Evolutionary conservation across 176 grass and related monocot species (phyloP).

Genomic region (Oryza glaberrima): DNA sequence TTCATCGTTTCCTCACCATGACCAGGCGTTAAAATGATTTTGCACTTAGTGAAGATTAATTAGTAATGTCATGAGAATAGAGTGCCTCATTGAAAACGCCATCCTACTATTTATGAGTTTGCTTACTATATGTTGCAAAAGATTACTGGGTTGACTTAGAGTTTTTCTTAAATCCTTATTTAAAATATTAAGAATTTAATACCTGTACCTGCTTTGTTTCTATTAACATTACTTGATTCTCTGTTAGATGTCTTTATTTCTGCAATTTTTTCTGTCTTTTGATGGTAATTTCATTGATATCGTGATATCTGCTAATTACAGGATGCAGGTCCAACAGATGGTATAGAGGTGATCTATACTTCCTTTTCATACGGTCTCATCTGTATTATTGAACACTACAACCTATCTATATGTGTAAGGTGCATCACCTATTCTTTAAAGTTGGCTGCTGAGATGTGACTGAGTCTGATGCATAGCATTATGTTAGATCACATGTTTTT

Average conservation of each 20-base stretch:
- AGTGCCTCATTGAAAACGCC: background rate
- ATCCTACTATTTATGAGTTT: slow-evolving; percentile 16
- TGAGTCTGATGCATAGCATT: background rate
- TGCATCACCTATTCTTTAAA: slow-evolving; percentile 1
- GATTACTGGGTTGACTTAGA: slow-evolving; percentile 1
- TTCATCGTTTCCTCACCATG: background rate
- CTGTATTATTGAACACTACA: slow-evolving; percentile 2
- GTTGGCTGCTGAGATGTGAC: background rate
- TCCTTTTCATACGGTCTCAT: background rate
- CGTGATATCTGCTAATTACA: slow-evolving; percentile 24
- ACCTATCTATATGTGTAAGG: slow-evolving; percentile 2
- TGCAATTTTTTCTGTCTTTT: slow-evolving; percentile 6
- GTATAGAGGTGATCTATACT: slow-evolving; percentile 43
- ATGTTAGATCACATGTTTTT: slow-evolving; percentile 15
- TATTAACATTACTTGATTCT: background rate
- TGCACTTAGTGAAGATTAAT: background rate
- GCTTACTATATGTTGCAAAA: slow-evolving; percentile 12
- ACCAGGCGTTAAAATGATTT: background rate
- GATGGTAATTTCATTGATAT: slow-evolving; percentile 27
- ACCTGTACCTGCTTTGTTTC: background rate
- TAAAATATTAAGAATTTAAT: slow-evolving; percentile 7
- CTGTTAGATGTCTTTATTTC: background rate
- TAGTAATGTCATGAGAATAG: background rate
- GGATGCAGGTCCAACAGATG: slow-evolving; percentile 30
- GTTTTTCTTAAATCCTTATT: slow-evolving; percentile 1